phyloP scores from a whole-genome alignment of 352 stramenopile species.

The Phytophthora sp. region DNA sequence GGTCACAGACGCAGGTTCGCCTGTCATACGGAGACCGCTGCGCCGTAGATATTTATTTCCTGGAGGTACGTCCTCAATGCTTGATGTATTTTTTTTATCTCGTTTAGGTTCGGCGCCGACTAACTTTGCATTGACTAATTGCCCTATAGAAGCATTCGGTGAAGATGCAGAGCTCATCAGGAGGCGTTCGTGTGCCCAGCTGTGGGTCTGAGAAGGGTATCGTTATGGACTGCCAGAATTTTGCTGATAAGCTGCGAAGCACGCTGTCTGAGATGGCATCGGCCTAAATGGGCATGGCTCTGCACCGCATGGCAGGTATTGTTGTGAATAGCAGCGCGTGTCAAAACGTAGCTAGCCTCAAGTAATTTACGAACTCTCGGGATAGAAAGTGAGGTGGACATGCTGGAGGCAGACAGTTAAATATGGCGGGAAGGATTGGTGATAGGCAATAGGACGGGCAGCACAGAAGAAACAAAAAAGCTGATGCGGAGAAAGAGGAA shows the following conservation, averaged over 20 bases:
- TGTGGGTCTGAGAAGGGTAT: slow-evolving; percentile 76
- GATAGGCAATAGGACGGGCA: slow-evolving; percentile 37
- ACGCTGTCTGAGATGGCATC: slow-evolving; percentile 89
- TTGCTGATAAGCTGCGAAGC: slow-evolving; percentile 84
- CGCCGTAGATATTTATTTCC: slow-evolving; percentile 92
- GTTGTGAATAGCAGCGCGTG: slow-evolving; percentile 1
- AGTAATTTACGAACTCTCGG: background rate
- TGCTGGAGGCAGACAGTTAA: slow-evolving; percentile 11
- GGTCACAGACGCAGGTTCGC: slow-evolving; percentile 85
- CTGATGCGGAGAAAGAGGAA: slow-evolving; percentile 15
- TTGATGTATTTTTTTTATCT: slow-evolving; percentile 5
- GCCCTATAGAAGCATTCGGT: slow-evolving; percentile 80
- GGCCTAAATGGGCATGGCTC: slow-evolving; percentile 41
- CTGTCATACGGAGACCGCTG: slow-evolving; percentile 85
- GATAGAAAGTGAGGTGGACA: slow-evolving; percentile 17
- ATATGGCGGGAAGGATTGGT: slow-evolving; percentile 10
- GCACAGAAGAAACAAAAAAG: slow-evolving; percentile 16
- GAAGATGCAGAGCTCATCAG: slow-evolving; percentile 84
- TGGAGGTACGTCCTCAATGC: slow-evolving; percentile 61
- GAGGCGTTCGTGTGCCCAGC: slow-evolving; percentile 78
- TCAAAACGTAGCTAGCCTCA: background rate
- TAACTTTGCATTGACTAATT: slow-evolving; percentile 3
- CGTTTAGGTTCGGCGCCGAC: no score
- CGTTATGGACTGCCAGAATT: slow-evolving; percentile 74
- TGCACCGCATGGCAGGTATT: slow-evolving; percentile 1